phyloP scores from a whole-genome alignment of 2,329 filamentous ascomycete genomes.

The Fusarium stilboides region DNA sequence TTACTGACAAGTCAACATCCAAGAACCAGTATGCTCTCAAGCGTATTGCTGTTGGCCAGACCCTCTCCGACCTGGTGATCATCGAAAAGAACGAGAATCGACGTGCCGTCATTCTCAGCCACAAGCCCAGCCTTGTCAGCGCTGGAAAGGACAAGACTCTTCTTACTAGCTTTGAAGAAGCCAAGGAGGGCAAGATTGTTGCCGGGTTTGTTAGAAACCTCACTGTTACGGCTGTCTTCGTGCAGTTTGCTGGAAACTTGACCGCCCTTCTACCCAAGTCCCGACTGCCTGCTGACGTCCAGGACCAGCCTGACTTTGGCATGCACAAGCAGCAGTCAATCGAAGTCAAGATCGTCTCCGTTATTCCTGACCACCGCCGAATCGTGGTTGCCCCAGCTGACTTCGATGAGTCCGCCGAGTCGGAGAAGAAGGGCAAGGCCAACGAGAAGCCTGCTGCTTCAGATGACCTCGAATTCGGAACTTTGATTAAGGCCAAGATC shows the following conservation, averaged over 20 bases:
- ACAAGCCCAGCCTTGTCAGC: conserved; percentile 86
- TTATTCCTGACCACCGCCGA: conserved; percentile 78
- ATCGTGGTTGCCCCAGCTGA: conserved; percentile 72
- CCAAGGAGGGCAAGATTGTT: conserved; percentile 77
- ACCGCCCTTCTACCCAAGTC: conserved; percentile 86
- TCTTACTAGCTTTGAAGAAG: conserved; percentile 79
- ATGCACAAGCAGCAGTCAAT: conserved; percentile 83
- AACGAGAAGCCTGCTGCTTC: conserved; percentile 60
- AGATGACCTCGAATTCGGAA: conserved; percentile 83
- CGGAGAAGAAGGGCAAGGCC: conserved; percentile 56
- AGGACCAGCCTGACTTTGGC: conserved; percentile 81
- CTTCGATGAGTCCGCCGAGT: conserved; percentile 62
- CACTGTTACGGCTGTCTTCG: conserved; percentile 83
- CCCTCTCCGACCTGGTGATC: conserved; percentile 84
- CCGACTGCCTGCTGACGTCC: conserved; percentile 80
- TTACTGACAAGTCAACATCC: conserved; percentile 85
- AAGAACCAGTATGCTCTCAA: conserved; percentile 85
- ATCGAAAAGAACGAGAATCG: conserved; percentile 88
- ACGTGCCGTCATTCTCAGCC: conserved; percentile 81
- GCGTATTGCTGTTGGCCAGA: conserved; percentile 87
- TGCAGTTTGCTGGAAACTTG: conserved; percentile 86
- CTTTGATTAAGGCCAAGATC: conserved; percentile 81
- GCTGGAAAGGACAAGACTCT: conserved; percentile 81
- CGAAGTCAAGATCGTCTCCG: conserved; percentile 77
- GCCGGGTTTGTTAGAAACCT: conserved; percentile 90